These are phyloP conservation scores for Platismatia glauca DNA, from an alignment of 495 filamentous ascomycete species.

Conservation along the genomic window DNA sequence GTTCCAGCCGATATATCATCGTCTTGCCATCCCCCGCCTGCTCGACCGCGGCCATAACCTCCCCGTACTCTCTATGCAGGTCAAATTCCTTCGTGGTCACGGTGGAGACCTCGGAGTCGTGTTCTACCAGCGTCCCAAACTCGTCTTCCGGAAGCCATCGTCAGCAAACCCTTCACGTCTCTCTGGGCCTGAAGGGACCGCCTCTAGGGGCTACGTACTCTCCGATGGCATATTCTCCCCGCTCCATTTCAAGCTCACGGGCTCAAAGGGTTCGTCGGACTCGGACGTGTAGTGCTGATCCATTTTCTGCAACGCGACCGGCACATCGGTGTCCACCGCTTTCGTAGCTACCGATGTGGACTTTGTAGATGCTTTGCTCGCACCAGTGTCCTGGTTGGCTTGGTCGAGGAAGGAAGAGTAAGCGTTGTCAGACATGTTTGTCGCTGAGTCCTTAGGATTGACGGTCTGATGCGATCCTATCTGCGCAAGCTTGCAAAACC, in stretches of 20 bases:
- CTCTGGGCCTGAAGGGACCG: neutral
- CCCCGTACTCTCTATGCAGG: conserved; percentile 46
- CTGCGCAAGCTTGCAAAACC: neutral
- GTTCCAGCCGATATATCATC: conserved; percentile 59
- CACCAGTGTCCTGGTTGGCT: conserved; percentile 61
- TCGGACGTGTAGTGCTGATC: conserved; percentile 68
- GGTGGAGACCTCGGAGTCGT: conserved; percentile 44
- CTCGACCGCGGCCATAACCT: conserved; percentile 49
- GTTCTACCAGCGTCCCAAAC: conserved; percentile 48
- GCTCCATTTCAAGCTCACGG: conserved; percentile 57
- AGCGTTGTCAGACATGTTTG: conserved; percentile 53
- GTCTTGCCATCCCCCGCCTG: conserved; percentile 52
- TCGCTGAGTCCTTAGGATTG: neutral
- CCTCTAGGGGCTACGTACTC: conserved; percentile 20
- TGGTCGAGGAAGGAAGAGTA: conserved; percentile 78
- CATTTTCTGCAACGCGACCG: conserved; percentile 45
- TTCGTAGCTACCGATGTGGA: conserved; percentile 26
- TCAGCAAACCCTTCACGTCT: conserved; percentile 10
- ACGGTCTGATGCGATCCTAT: neutral
- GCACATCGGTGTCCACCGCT: conserved; percentile 46
- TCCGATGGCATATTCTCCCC: conserved; percentile 31
- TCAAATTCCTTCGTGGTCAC: conserved; percentile 54
- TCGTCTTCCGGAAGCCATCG: conserved; percentile 34
- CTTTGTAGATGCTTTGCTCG: conserved; percentile 26
- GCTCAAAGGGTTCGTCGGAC: conserved; percentile 74